Evolutionary conservation across 2,329 filamentous ascomycete genomes (phyloP).

Genomic region (Trichophyton mentagrophytes): DNA sequence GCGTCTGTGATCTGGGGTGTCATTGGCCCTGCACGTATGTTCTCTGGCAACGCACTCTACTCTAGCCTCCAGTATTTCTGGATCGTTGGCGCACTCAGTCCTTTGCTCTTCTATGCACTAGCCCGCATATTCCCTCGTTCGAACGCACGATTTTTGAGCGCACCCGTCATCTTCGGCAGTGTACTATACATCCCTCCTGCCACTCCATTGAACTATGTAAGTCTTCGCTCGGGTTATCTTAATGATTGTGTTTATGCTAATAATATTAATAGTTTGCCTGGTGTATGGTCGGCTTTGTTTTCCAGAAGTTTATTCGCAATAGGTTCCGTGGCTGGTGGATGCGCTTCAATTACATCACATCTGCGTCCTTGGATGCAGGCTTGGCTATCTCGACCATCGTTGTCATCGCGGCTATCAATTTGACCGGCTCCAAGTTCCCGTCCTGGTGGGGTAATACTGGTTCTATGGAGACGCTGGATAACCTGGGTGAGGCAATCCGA

Average conservation of each 20-base stretch:
- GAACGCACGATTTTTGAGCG: conserved; percentile 52
- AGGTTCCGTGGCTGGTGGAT: conserved; percentile 61
- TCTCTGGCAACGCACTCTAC: conserved; percentile 51
- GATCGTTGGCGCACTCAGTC: conserved; percentile 51
- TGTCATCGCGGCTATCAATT: conserved; percentile 55
- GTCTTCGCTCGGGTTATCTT: neutral
- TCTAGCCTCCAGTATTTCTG: conserved; percentile 56
- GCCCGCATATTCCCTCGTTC: conserved; percentile 51
- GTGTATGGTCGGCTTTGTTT: conserved; percentile 53
- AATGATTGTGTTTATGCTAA: neutral
- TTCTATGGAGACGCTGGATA: conserved; percentile 50
- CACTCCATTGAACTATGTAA: conserved; percentile 51
- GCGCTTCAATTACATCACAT: conserved; percentile 65
- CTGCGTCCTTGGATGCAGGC: conserved; percentile 57
- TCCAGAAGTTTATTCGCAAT: conserved; percentile 56
- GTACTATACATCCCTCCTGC: conserved; percentile 54
- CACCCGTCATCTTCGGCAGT: conserved; percentile 56
- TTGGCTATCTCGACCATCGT: conserved; percentile 54
- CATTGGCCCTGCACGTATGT: conserved; percentile 59
- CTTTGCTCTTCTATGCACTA: conserved; percentile 49
- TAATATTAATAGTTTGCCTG: conserved; percentile 40
- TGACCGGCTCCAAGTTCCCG: conserved; percentile 45
- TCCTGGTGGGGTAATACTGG: conserved; percentile 57
- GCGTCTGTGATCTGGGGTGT: conserved; percentile 61
- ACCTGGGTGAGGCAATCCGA: conserved; percentile 47